A percentile compares a stretch with the other conserved stretches of the same genome.
These are phyloP conservation scores for Pyropia yezoensis DNA, from an alignment of 23 red algal genomes.

Conservation along the genomic window DNA sequence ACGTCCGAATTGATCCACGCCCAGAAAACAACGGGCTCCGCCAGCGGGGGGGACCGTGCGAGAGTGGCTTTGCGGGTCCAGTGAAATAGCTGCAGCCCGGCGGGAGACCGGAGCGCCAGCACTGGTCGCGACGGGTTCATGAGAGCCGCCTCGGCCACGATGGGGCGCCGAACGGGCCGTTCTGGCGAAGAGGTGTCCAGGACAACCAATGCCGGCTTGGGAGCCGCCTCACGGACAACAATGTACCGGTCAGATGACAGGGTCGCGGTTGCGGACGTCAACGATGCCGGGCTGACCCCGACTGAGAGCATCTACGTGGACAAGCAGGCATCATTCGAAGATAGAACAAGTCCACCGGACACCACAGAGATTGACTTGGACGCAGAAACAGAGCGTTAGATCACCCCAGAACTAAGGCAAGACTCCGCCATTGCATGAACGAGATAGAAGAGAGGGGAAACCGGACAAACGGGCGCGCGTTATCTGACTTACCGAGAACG, in stretches of 20 bases:
- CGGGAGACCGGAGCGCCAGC: conserved; percentile 48
- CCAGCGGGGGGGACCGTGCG: conserved; percentile 2
- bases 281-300: conserved; percentile 49
- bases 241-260: conserved; percentile 65
- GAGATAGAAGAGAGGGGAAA: no score
- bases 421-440: no score
- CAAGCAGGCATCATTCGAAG: no score
- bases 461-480: no score
- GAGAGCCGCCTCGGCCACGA: conserved; percentile 70
- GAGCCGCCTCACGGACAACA: conserved; percentile 39
- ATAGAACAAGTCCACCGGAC: no score
- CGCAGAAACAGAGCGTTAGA: no score
- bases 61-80: no score
- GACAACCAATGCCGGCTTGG: conserved; percentile 33
- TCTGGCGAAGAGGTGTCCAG: conserved; percentile 51
- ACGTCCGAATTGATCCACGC: conserved; percentile 40
- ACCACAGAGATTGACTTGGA: no score
- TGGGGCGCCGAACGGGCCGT: conserved; percentile 43
- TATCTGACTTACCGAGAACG: conserved; percentile 14
- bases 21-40: conserved; percentile 60
- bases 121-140: conserved; percentile 45
- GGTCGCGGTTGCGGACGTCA: conserved; percentile 58
- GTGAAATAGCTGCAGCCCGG: conserved; percentile 58
- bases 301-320: conserved; percentile 21
- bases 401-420: no score